A percentile compares a stretch with the other conserved stretches of the same genome.
These are phyloP conservation scores for Umbelopsis ramanniana DNA, from an alignment of 192 early-diverging fungal genomes.

Conservation along the genomic window DNA sequence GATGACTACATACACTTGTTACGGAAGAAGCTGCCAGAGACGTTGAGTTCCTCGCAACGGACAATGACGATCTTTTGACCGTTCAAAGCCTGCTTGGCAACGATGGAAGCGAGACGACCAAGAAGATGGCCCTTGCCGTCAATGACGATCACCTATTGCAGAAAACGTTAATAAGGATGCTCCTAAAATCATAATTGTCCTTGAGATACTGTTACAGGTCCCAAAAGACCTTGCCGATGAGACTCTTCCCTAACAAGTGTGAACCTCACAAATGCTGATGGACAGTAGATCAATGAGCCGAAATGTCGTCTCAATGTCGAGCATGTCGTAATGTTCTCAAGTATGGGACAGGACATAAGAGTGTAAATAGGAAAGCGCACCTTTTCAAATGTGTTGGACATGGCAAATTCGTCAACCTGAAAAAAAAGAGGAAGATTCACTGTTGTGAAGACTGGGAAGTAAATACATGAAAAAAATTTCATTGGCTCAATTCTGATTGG, in stretches of 20 bases:
- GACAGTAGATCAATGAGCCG: background rate
- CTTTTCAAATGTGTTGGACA: constrained; percentile 26
- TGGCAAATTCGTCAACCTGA: constrained; percentile 24
- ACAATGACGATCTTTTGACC: constrained; percentile 98
- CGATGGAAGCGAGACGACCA: constrained; percentile 96
- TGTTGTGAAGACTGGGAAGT: background rate
- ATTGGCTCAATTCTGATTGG: constrained; percentile 12
- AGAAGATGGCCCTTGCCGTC: constrained; percentile 99
- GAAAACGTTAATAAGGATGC: background rate
- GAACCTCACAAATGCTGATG: background rate
- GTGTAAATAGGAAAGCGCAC: constrained; percentile 1
- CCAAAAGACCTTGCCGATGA: background rate
- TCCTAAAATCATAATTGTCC: background rate
- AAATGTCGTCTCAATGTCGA: constrained; percentile 9
- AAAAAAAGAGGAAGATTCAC: constrained; percentile 23
- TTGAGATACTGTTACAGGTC: background rate
- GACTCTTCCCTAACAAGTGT: background rate
- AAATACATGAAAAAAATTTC: constrained; percentile 3
- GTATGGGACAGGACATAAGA: too few relatives aligned
- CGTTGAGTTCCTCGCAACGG: constrained; percentile 98
- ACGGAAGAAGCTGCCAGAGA: constrained; percentile 97
- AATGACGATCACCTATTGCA: constrained; percentile 90
- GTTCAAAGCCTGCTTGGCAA: constrained; percentile 97
- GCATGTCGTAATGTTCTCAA: background rate
- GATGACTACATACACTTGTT: constrained; percentile 89